Percentiles rank a stretch among this genome's conserved stretches.
phyloP scores from a whole-genome alignment of 2,329 filamentous ascomycete species.

The Nemania sp. region DNA sequence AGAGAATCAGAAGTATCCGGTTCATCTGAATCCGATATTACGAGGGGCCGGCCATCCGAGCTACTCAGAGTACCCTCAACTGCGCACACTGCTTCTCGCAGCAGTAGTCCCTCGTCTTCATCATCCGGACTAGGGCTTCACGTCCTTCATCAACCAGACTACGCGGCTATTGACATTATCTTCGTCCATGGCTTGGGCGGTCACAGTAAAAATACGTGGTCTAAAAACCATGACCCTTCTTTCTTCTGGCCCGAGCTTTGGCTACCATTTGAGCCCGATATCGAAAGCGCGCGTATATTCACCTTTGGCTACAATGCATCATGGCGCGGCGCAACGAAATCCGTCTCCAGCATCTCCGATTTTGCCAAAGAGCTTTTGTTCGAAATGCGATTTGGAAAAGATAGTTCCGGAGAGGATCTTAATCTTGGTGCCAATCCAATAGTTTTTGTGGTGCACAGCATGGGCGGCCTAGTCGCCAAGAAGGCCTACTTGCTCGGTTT shows the following conservation, averaged over 20 bases:
- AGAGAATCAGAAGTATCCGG: neutral
- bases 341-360: slow-evolving; percentile 4
- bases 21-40: neutral
- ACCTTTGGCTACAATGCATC: slow-evolving; percentile 14
- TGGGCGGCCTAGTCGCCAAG: slow-evolving; percentile 16
- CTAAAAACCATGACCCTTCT: neutral
- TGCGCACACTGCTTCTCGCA: neutral
- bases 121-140: slow-evolving; percentile 9
- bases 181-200: slow-evolving; percentile 16
- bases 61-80: neutral
- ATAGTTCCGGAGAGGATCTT: slow-evolving; percentile 11
- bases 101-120: slow-evolving; percentile 3
- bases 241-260: slow-evolving; percentile 8
- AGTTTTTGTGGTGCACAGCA: slow-evolving; percentile 10
- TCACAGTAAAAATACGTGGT: neutral
- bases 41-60: neutral
- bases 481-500: slow-evolving; percentile 7
- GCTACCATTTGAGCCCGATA: neutral
- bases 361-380: slow-evolving; percentile 13
- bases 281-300: neutral
- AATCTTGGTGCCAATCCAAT: slow-evolving; percentile 25
- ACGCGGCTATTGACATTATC: neutral
- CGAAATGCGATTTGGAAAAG: neutral
- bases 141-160: slow-evolving; percentile 12
- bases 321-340: neutral